Base-by-base conservation (phyloP, 2,329 filamentous ascomycete species). In the Orbilia oligospora region DNA sequence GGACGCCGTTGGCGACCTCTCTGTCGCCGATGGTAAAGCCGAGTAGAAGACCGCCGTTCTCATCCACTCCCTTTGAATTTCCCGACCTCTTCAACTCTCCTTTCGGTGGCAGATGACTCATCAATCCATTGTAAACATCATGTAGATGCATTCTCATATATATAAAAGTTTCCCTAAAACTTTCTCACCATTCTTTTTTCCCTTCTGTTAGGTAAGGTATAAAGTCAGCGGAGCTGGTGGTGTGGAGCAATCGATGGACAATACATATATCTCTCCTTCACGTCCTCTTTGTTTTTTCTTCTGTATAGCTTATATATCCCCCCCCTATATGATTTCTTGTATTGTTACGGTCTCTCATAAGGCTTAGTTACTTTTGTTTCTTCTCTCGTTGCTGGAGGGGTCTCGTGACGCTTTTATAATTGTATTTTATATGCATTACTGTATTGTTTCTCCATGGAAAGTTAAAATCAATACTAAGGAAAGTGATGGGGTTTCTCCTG, bases 1-100 rank as follows among this genome's bases (percentile, higher is more conserved):
- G 48, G 75, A 78, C 10, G 75, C 68, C 6, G n/a, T 69, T 9
- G 75, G 24, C 2, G 68, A 78, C 41, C 48, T 78, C 38, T 72
- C 68, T 3, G 48, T 72, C 36, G 46, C 53, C 18, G 63, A 72
- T 38, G 48, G 24, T 18, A 69, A 69, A 18, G 55, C 63, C 38
- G 53, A 76, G 64, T 69, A 67, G 53, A 49, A 41, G 4, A 18
- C 5, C 27, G 5, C 18, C 5, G 27, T n/a, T 61, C 20, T 2
- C 16, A 56, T 48, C 16, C 20, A 38, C 30, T 5, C 18, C 6
- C 30, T 10, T 49, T 55, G 30, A 18, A 18, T 55, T 55, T 30
- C 30, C 20, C n/a, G 27, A n/a, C 9, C 24, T 36, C 16, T 30
- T 22, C 5, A 48, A 48, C 44, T 48, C 24, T 44, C 12, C 16